Evolutionary conservation across 495 filamentous ascomycete species (phyloP), one percentile per base, ranked within the genome.

Genomic region (Penicillium bovifimosum): DNA sequence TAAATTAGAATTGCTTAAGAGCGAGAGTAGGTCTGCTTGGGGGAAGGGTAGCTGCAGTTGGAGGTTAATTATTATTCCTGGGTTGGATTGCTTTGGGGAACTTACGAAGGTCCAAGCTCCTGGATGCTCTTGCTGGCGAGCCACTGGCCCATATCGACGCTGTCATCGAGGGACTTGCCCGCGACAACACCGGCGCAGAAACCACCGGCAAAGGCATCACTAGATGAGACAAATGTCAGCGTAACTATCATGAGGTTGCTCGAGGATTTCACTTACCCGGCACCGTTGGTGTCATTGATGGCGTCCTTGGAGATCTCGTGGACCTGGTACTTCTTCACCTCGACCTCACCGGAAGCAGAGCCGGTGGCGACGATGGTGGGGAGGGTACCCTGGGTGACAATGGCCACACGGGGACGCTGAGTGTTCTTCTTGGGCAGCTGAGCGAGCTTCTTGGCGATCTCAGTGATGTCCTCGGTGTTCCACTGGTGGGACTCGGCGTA

Each of bases 271-370:
- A 75, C 80, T 69, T 70, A 86, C 83, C 85, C 93, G 52, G 93
- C 93, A 64, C 93, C 93, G 66, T 90, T 99, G 62, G 93, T 97
- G 74, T 99, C 93, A 65, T 82, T 83, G 67, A 98, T 96, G 71
- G 86, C 73, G 27, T 81, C 77, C 67, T 81, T 75, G 50, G 77
- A 72, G 64, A 97, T 86, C 52, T 78, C 74, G 63, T 85, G 88
- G 29, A 99, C 89, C n/a, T 78, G 77, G 77, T 81, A 89, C 70
- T 87, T 78, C 75, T 85, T 82, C 49, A 90, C 77, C 55, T 80
- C 78, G 32, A 84, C 79, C 66, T 87, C 79, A 53, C 83, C 84
- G 62, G 70, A 71, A 48, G 65, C 55, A 49, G 67, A 74, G 61
- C 80, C 80, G 43, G 86, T 69, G 46, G 86, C 93, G 44, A 95